phyloP scores from a whole-genome alignment of 2,329 filamentous ascomycete species.

The Aureobasidium lini region DNA sequence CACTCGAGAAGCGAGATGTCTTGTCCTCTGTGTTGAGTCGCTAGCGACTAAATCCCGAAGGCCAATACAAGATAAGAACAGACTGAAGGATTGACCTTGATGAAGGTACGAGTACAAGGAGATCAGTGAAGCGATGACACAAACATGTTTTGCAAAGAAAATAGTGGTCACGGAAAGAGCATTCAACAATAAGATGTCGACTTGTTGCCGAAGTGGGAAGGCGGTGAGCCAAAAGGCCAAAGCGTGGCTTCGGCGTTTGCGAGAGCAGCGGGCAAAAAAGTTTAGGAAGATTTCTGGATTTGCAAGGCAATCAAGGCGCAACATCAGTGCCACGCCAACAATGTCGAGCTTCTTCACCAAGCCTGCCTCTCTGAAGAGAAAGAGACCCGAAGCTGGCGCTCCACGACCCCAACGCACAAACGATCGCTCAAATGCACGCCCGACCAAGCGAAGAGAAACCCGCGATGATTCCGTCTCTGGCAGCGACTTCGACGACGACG shows the following conservation, averaged over 20 bases:
- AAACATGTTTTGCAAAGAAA: too few relatives aligned
- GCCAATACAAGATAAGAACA: too few relatives aligned
- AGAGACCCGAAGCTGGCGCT: slow-evolving; percentile 46
- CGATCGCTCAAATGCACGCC: slow-evolving; percentile 36
- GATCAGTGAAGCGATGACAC: too few relatives aligned
- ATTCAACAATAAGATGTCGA: background rate
- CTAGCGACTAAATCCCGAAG: too few relatives aligned
- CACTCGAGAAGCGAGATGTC: background rate
- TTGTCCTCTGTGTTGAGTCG: too few relatives aligned
- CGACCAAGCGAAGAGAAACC: slow-evolving; percentile 40
- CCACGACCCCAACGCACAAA: slow-evolving; percentile 42
- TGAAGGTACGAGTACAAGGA: too few relatives aligned
- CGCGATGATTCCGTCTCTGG: slow-evolving; percentile 81
- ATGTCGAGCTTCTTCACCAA: slow-evolving; percentile 95
- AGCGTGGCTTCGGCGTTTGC: background rate
- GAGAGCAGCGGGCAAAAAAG: slow-evolving; percentile 4
- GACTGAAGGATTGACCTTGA: too few relatives aligned
- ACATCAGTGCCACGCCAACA: background rate
- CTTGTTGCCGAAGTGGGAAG: background rate
- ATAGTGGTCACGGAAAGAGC: too few relatives aligned
- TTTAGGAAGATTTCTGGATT: background rate
- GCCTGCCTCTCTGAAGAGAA: slow-evolving; percentile 83
- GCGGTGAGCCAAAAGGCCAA: background rate
- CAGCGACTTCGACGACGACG: slow-evolving; percentile 59
- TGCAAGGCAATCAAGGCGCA: background rate